A percentile compares a stretch with the other conserved stretches of the same genome.
Evolutionary conservation across 75 land plant genomes (phyloP).

Genomic region (Pinus tabuliformis): DNA sequence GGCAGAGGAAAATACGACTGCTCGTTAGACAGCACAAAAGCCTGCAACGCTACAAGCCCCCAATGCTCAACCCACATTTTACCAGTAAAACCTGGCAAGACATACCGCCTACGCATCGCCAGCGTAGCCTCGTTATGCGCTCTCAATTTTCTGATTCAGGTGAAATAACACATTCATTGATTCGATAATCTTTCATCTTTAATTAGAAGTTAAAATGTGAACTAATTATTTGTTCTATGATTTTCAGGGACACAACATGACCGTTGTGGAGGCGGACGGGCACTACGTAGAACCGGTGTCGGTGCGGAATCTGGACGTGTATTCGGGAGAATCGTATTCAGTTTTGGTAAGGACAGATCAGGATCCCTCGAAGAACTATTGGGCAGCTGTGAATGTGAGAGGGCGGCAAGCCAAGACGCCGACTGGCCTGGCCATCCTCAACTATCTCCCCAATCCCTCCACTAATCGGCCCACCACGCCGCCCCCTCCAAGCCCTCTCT

Average conservation of each 20-base stretch:
- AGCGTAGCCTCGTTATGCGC: no score
- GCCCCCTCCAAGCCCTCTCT: constrained; percentile 47
- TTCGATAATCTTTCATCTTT: constrained; percentile 45
- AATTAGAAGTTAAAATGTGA: no score
- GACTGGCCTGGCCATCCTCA: no score
- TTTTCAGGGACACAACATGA: constrained; percentile 76
- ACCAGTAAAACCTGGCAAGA: no score
- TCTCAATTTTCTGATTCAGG: constrained; percentile 17
- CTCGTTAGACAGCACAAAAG: constrained; percentile 33
- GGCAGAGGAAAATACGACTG: constrained; percentile 34
- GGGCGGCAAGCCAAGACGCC: constrained; percentile 36
- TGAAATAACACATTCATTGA: constrained; percentile 53
- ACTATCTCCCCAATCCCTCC: constrained; percentile 55
- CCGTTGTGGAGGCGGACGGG: constrained; percentile 24
- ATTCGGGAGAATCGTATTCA: constrained; percentile 55
- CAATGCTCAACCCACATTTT: no score
- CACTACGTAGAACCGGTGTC: neutral
- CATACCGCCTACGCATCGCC: constrained; percentile 5
- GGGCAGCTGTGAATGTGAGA: no score
- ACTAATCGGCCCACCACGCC: constrained; percentile 26
- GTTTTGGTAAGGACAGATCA: neutral
- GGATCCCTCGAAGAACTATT: no score
- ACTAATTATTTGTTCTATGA: constrained; percentile 14
- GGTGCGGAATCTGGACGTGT: constrained; percentile 68
- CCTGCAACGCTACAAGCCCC: constrained; percentile 13